Evolutionary conservation across 164 flowering plant genomes (phyloP), one percentile per base, ranked within the genome.

Genomic region (Amborella trichopoda): DNA sequence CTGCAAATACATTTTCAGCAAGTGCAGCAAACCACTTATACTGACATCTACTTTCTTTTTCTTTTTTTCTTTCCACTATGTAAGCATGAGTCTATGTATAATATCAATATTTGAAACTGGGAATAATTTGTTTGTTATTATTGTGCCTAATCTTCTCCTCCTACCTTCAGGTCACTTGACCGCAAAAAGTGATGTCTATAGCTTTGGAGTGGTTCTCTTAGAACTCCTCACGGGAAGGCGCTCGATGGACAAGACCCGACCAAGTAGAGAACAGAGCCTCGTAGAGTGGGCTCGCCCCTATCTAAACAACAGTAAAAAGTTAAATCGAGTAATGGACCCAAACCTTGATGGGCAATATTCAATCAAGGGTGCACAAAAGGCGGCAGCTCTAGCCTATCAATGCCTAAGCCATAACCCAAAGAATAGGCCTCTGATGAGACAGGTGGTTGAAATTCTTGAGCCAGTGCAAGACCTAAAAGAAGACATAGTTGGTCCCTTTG

Each of bases 161-260:
- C n/a, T n/a, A n/a, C n/a, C n/a, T 28, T 12, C 70, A 75, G 85
- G 85, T 10, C 83, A 72, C 55, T 48, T 81, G 62, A 69, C 77
- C 42, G 64, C 75, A 40, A 71, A 72, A 56, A 78, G 86, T 39
- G 94, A 83, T 27, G 89, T 84, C 13, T 83, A 76, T 46, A 81
- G 75, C 0, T 78, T 83, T 26, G 94, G 94, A 0, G 74, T 83
- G 4, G 80, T 78, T 1, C 21, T 84, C 47, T 67, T 78, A 9
- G 94, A 84, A 36, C 50, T 84, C 59, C 43, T 84, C 2, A 75
- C 94, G 20, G 90, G 94, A 10, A 36, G 50, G 23, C 61, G 66
- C 23, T 77, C 79, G 2, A 49, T 68, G 0, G 94, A 84, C 55
- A 20, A 55, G 9, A 70, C 55, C 14, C 75, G 87, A 21, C 82